Evolutionary conservation across 129 eudicot genomes (phyloP), one percentile per base, ranked within the genome.

Genomic region (Flaveria linearis): DNA sequence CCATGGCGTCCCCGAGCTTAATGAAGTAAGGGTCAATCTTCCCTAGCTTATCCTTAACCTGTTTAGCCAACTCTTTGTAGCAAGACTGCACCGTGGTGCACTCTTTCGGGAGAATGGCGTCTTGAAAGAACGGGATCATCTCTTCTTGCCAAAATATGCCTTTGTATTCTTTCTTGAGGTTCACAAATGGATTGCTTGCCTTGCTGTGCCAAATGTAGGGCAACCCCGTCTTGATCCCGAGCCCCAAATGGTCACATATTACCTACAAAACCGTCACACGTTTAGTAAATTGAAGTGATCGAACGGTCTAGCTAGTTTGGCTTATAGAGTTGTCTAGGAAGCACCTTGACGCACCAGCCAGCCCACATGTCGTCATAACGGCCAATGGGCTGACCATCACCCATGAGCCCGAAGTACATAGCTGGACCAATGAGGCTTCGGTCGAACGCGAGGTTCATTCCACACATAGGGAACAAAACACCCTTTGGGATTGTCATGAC

Each of bases 291-390:
- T 12, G 36, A 8, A 61, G 46, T 20, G 20, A 20, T 15, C 0
- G 1, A 64, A 36, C 2, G 39, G 49, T 46, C 20, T 64, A 30
- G 71, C 73, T 4, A 28, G 30, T 28, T 76, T 69, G 53, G 57
- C 28, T 23, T 4, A 39, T 26, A 28, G 64, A 68, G 47, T 23
- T 3, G 49, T 45, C 41, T 23, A 22, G 53, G 3, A 58, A 30
- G 55, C 75, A 92, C 98, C 98, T 93, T 93, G 71, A 63, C 77
- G 75, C 97, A 92, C 97, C 97, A 92, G 56, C 97, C 97, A 65
- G 97, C 97, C 97, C 96, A 92, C 97, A 92, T 92, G 42, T 92
- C 97, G n/a, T 92, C 97, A 55, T 92, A 92, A 9, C 97, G 92
- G 15, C 96, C 97, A 78, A 92, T 92, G 28, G 97, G 97, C 80